Conservation (phyloP, 1,139 yeast species). For the Suhomyces bribrorum region DNA sequence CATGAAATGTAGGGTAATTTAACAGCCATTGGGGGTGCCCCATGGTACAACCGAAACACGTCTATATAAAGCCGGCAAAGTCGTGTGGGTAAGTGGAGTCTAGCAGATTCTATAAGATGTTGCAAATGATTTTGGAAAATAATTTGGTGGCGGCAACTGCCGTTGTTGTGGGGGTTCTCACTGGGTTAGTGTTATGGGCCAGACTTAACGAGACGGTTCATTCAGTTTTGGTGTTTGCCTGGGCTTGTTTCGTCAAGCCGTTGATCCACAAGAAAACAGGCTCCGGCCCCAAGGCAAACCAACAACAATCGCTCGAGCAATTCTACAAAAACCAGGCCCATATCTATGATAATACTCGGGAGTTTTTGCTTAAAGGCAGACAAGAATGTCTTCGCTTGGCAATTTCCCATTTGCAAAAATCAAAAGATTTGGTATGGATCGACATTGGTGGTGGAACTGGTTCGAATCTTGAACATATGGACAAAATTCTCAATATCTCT, state of each 20-base stretch:
- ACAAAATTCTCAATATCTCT: conserved; percentile 50
- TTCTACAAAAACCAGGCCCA: conserved; percentile 78
- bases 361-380: conserved; percentile 67
- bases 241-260: conserved; percentile 73
- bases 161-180: conserved; percentile 2
- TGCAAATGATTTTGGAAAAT: neutral
- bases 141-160: conserved; percentile 3
- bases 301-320: conserved; percentile 67
- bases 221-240: conserved; percentile 39
- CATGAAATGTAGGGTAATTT: neutral
- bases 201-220: conserved; percentile 29
- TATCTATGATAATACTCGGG: conserved; percentile 71
- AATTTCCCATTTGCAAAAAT: conserved; percentile 50
- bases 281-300: conserved; percentile 38
- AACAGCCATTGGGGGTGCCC: conserved; percentile 1
- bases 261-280: conserved; percentile 43
- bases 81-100: conserved; percentile 1
- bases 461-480: conserved; percentile 75
- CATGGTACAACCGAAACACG: neutral
- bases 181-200: conserved; percentile 15
- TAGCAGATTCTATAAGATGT: neutral
- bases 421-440: conserved; percentile 65
- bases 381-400: conserved; percentile 64
- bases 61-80: conserved; percentile 1
- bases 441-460: conserved; percentile 91